Evolutionary conservation across 352 stramenopile genomes (phyloP), one percentile per base, ranked within the genome.

Genomic region (Thalassiosira exigua): DNA sequence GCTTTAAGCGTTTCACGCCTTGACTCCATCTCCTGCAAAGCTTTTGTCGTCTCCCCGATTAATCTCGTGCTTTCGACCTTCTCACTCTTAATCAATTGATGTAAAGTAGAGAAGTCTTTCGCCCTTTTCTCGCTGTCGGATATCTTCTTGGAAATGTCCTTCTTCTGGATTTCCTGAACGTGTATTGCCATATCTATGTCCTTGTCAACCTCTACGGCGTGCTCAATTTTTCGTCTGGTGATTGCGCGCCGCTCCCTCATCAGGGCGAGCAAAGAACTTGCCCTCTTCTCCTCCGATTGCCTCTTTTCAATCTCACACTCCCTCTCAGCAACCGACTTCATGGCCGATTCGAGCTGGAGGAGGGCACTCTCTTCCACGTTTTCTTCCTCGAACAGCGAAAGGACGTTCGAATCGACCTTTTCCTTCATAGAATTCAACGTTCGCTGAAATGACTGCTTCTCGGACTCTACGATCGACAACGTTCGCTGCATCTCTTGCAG

Each of bases 81-180:
- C 52, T 82, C 58, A 39, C 54, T 33, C 44, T 48, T 64, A 12
- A 77, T 68, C 50, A 82, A 69, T 53, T 52, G 36, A 62, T 60
- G 57, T 4, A 77, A 51, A 3, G 27, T 48, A 29, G 46, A 27
- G 1, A 77, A 70, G 22, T 75, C 33, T 30, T 66, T 53, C 9
- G 14, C 9, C 42, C 61, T 82, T 42, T 54, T 73, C 14, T 42
- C 36, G 33, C 48, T 39, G 53, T 82, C 66, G 7, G 57, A 51
- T 3, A 60, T 68, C 54, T 73, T 72, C 30, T 82, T 82, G 1
- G 41, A 59, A 14, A 77, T 17, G 64, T 82, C 74, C 22, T 73
- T 33, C 24, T 77, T 61, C 52, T 62, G 53, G 21, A 82, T 26
- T 32, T 82, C 54, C 62, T 68, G 58, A 32, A 82, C 30, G 19